phyloP scores from a whole-genome alignment of 345 rosid genomes.

The Aegle marmelos region DNA sequence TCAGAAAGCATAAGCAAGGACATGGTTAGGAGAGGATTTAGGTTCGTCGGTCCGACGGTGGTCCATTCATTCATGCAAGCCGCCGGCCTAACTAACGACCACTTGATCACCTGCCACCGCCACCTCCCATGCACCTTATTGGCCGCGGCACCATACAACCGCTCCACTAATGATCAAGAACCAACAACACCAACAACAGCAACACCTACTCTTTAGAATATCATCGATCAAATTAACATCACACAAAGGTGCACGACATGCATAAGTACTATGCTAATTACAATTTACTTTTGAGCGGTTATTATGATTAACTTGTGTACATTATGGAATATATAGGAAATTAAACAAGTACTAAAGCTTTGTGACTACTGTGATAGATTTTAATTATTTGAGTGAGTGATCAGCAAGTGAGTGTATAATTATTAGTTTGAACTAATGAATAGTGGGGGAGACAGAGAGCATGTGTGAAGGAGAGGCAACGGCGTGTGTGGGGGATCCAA shows the following conservation, averaged over 20 bases:
- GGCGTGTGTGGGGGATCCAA: conserved; percentile 24
- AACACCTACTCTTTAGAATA: neutral
- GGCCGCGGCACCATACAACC: conserved; percentile 7
- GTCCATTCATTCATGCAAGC: conserved; percentile 74
- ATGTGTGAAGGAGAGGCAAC: conserved; percentile 40
- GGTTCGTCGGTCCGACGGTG: conserved; percentile 60
- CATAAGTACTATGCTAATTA: neutral
- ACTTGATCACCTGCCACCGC: conserved; percentile 50
- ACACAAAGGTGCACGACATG: neutral
- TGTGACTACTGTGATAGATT: neutral
- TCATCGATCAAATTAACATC: neutral
- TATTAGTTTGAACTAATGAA: neutral
- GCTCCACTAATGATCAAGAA: neutral
- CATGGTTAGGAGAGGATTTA: conserved; percentile 64
- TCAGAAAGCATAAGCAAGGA: conserved; percentile 73
- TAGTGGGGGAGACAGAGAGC: conserved; percentile 32
- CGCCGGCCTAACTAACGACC: conserved; percentile 65
- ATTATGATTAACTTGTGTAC: conserved; percentile 10
- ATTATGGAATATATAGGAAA: neutral
- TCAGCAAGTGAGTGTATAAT: neutral
- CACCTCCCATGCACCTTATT: conserved; percentile 46
- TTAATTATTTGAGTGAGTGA: neutral
- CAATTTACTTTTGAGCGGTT: neutral
- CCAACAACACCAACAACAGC: neutral
- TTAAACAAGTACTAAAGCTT: neutral